Evolutionary conservation across 2,329 filamentous ascomycete species (phyloP), one percentile per base, ranked within the genome.

Genomic region (Cordyceps cateniannulata): DNA sequence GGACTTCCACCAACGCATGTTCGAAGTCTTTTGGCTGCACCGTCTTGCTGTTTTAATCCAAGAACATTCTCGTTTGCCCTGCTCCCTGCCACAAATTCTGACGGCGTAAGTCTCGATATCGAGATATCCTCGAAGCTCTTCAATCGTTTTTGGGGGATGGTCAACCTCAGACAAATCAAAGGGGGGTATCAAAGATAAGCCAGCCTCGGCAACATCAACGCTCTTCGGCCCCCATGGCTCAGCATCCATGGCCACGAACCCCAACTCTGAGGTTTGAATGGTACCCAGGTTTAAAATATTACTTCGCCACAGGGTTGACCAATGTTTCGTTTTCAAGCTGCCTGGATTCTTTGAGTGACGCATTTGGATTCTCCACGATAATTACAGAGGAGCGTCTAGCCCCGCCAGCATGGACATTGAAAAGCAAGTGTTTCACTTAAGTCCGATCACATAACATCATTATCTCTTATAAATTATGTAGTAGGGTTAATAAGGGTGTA

Each of bases 141-240:
- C 1, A 32, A 59, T 18, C 14, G 47, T 59, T 10, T 9, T 51
- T 7, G 24, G 29, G 27, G 47, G 56, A 20, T 49, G 47, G 18
- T 51, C 12, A 12, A 59, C 5, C 10, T 29, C 8, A 9, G 24
- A 24, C 47, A 52, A 24, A 24, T 59, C 56, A 45, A 59, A 59
- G 5, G 56, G 56, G 7, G 3, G 14, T 40, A 59, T 51, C n/a
- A 59, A 35, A 16, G 56, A 59, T 20, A 59, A n/a, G n/a, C 57
- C 47, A 45, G 44, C 25, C 18, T 59, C 47, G n/a, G 57, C 57
- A 20, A 51, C 48, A 24, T 59, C 45, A 4, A 45, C 8, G 48
- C 57, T 44, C 2, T 29, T 12, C 0, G 25, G 24, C 6, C 48
- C 24, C 48, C 32, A 59, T 20, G 57, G 57, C 7, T 49, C 56